Conservation (phyloP, 495 filamentous ascomycete genomes). For the Aspergillus bertholletiae region DNA sequence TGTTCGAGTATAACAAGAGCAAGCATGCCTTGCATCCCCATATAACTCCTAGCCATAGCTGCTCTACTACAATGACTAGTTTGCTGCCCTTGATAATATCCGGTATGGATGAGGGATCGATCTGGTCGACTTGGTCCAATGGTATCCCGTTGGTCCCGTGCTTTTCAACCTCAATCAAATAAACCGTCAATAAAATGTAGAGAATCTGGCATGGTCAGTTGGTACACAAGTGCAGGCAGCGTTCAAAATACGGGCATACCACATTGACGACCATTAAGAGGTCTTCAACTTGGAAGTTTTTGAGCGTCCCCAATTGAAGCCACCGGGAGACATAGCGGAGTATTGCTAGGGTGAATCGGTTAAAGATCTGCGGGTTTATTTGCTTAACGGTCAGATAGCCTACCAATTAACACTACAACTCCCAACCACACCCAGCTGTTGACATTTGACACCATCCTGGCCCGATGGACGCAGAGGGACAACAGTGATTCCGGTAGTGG, state of each 20-base stretch:
- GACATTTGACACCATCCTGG: constrained; percentile 1
- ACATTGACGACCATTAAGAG: constrained; percentile 49
- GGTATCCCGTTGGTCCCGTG: constrained; percentile 53
- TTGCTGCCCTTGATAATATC: constrained; percentile 52
- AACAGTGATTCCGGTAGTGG: not conserved
- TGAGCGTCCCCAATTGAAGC: constrained; percentile 41
- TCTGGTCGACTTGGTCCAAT: constrained; percentile 33
- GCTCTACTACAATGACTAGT: constrained; percentile 34
- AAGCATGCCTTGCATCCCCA: constrained; percentile 56
- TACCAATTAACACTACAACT: constrained; percentile 13
- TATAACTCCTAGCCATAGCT: constrained; percentile 37
- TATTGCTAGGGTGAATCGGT: not conserved
- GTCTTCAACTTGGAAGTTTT: constrained; percentile 51
- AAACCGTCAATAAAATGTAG: constrained; percentile 45
- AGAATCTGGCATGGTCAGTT: not conserved
- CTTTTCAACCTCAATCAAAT: constrained; percentile 51
- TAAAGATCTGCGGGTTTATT: not conserved
- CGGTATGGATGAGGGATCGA: constrained; percentile 45
- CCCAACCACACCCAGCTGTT: constrained; percentile 12
- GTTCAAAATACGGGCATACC: constrained; percentile 23
- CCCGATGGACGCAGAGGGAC: not conserved
- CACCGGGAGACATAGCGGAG: constrained; percentile 24
- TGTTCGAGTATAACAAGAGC: constrained; percentile 48
- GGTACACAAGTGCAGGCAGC: not conserved
- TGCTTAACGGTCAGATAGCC: not conserved